phyloP scores from a whole-genome alignment of 2,329 filamentous ascomycete genomes.

The Pyrenochaeta sp. region DNA sequence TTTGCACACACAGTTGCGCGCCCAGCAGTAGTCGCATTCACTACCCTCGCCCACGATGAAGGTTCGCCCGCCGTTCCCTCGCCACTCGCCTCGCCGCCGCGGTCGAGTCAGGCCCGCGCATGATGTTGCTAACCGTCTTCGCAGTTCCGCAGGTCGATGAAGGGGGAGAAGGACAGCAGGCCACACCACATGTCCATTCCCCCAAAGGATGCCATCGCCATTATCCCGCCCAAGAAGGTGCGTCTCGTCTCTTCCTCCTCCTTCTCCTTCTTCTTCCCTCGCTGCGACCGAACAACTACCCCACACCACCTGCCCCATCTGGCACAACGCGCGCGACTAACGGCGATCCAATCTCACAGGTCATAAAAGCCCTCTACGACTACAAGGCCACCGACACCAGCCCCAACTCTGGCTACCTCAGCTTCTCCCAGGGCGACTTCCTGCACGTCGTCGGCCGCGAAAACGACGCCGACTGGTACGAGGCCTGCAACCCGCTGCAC shows the following conservation, averaged over 20 bases:
- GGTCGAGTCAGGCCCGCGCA: slow-evolving; percentile 31
- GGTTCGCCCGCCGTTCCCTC: slow-evolving; percentile 16
- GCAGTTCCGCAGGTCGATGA: slow-evolving; percentile 82
- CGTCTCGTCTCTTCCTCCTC: slow-evolving; percentile 15
- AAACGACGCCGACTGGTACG: slow-evolving; percentile 96
- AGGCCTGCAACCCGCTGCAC: slow-evolving; percentile 94
- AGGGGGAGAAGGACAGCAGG: slow-evolving; percentile 82
- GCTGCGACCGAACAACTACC: neutral
- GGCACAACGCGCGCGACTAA: slow-evolving; percentile 37
- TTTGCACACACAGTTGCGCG: slow-evolving; percentile 23
- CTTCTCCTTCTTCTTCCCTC: neutral
- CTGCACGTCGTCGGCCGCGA: slow-evolving; percentile 97
- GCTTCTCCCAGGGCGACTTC: slow-evolving; percentile 95
- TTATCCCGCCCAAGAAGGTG: slow-evolving; percentile 93
- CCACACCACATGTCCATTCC: slow-evolving; percentile 78
- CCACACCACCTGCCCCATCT: slow-evolving; percentile 17
- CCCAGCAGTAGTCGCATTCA: slow-evolving; percentile 14
- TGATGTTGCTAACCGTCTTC: slow-evolving; percentile 29
- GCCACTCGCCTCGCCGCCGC: slow-evolving; percentile 5
- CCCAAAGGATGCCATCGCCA: slow-evolving; percentile 85
- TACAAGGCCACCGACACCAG: slow-evolving; percentile 77
- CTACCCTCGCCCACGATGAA: slow-evolving; percentile 23
- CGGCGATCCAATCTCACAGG: slow-evolving; percentile 62
- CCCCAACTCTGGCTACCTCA: slow-evolving; percentile 72
- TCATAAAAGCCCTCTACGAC: slow-evolving; percentile 96